Base-by-base conservation (phyloP, 768 basidiomycete species). In the Mycena floridula region DNA sequence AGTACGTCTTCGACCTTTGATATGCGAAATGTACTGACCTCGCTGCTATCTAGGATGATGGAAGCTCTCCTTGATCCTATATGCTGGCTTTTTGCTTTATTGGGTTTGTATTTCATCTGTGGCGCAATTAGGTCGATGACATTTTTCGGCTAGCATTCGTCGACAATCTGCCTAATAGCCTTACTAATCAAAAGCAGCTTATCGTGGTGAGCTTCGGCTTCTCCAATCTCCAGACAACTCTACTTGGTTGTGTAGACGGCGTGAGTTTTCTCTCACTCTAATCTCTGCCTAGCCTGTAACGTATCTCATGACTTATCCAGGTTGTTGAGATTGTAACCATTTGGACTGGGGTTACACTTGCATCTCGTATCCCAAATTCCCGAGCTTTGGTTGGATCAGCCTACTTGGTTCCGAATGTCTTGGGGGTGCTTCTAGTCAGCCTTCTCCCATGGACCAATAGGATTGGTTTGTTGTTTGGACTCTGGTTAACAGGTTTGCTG, bases 71-170 rank as follows among this genome's bases (percentile, higher is more conserved):
- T 57, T 1, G 85, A 88, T 53, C 76, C 80, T 0, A 88, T 87
- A 60, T 84, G 82, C 0, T 87, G 83, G 84, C 67, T 86, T 23
- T 87, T 88, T 52, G 82, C 83, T 0, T 65, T 85, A 35, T 85
- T 85, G 58, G n/a, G n/a, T n/a, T n/a, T n/a, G n/a, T n/a, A n/a
- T n/a, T n/a, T n/a, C n/a, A n/a, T n/a, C n/a, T n/a, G n/a, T n/a
- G n/a, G n/a, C n/a, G n/a, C n/a, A n/a, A n/a, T n/a, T n/a, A n/a
- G n/a, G n/a, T n/a, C n/a, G n/a, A n/a, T n/a, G n/a, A n/a, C n/a
- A n/a, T n/a, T n/a, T n/a, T n/a, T n/a, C n/a, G n/a, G n/a, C n/a
- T n/a, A n/a, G 67, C 76, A 2, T 76, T 73, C 1, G 59, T 85
- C 25, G 64, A 73, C 54, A 82, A 82, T 45, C 55, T 87, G 13